phyloP scores from a whole-genome alignment of 2,329 filamentous ascomycete genomes.

The Laburnicola sp. region DNA sequence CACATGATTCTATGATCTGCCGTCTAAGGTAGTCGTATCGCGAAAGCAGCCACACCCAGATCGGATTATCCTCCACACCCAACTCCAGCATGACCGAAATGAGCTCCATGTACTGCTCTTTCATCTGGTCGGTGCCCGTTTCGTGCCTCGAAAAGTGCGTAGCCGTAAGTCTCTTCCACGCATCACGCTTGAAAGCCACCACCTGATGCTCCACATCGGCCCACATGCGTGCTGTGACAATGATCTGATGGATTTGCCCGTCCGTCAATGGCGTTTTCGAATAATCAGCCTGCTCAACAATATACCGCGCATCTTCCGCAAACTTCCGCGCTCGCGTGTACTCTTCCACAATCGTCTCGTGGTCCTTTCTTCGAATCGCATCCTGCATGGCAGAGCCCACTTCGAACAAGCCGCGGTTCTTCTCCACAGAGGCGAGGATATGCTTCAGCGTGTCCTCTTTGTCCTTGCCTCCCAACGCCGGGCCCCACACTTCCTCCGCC shows the following conservation, averaged over 20 bases:
- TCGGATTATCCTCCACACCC: slow-evolving; percentile 92
- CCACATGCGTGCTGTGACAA: slow-evolving; percentile 94
- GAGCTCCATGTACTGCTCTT: slow-evolving; percentile 88
- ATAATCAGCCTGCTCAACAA: slow-evolving; percentile 60
- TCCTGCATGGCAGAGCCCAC: slow-evolving; percentile 76
- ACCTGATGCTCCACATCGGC: slow-evolving; percentile 87
- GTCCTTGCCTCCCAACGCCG: slow-evolving; percentile 85
- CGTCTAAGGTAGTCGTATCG: slow-evolving; percentile 86
- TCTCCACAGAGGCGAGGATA: slow-evolving; percentile 74
- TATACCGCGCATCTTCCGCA: slow-evolving; percentile 72
- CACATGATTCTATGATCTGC: slow-evolving; percentile 77
- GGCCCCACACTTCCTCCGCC: slow-evolving; percentile 96
- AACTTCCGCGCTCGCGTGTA: slow-evolving; percentile 82
- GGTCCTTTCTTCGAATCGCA: slow-evolving; percentile 87
- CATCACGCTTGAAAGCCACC: slow-evolving; percentile 80
- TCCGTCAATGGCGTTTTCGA: slow-evolving; percentile 66
- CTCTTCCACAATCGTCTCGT: slow-evolving; percentile 83
- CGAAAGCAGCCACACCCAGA: slow-evolving; percentile 93
- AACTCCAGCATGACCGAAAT: slow-evolving; percentile 89
- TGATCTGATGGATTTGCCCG: slow-evolving; percentile 78
- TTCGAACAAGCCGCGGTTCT: slow-evolving; percentile 80
- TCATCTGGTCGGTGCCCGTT: slow-evolving; percentile 50
- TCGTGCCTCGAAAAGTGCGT: slow-evolving; percentile 60
- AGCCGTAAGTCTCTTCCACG: slow-evolving; percentile 79
- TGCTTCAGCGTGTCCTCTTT: slow-evolving; percentile 77